These are phyloP conservation scores for Vitis rotundifolia DNA, from an alignment of 164 flowering plant species.

Conservation along the genomic window DNA sequence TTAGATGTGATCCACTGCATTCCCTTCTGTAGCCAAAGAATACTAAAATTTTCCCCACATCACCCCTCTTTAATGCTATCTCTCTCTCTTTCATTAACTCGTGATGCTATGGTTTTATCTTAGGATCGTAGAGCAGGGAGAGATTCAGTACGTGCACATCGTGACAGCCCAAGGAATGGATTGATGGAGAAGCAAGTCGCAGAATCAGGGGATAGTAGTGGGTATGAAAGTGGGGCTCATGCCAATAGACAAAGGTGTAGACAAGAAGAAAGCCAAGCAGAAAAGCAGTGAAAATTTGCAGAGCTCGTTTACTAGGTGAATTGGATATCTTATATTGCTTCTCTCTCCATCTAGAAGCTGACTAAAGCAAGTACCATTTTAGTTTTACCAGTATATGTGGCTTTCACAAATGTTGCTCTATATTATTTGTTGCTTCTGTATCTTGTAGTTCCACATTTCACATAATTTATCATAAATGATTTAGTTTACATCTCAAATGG, in stretches of 20 bases:
- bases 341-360: conserved; percentile 5
- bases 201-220: conserved; percentile 15
- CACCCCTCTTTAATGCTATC: no score
- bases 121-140: conserved; percentile 30
- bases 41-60: no score
- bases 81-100: background rate
- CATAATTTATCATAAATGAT: background rate
- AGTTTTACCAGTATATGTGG: background rate
- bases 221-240: background rate
- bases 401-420: background rate
- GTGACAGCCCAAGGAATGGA: conserved; percentile 11
- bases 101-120: background rate
- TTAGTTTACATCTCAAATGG: background rate
- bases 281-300: conserved; percentile 2
- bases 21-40: no score
- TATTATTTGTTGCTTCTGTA: conserved; percentile 1
- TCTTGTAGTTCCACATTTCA: background rate
- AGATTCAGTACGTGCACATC: conserved; percentile 10
- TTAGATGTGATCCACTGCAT: no score
- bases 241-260: conserved; percentile 5
- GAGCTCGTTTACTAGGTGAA: conserved; percentile 2
- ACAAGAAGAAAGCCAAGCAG: conserved; percentile 7
- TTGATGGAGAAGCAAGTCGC: conserved; percentile 10
- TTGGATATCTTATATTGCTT: background rate
- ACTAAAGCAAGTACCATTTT: background rate